Percentiles rank a stretch among this genome's conserved stretches.
phyloP scores from a whole-genome alignment of 2,329 filamentous ascomycete genomes.

The Calonectria pseudoturangicola region DNA sequence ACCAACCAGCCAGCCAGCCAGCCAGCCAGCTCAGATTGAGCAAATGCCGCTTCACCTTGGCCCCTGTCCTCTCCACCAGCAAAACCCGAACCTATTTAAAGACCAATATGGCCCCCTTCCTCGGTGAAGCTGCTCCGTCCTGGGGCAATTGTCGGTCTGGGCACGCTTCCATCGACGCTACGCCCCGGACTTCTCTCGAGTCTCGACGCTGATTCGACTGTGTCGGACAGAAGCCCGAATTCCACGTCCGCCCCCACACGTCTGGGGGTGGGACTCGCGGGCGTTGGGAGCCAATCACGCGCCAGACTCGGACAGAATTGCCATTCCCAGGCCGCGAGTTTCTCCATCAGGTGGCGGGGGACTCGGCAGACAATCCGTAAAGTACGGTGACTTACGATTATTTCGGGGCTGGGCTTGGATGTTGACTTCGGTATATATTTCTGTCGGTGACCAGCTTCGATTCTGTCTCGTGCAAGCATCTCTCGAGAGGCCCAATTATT shows the following conservation, averaged over 20 bases:
- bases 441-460: neutral
- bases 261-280: slow-evolving; percentile 36
- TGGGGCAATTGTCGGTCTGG: neutral
- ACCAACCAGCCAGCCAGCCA: too few species aligned
- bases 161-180: neutral
- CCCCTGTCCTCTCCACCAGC: slow-evolving; percentile 9
- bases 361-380: slow-evolving; percentile 48
- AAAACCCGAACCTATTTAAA: neutral
- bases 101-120: neutral
- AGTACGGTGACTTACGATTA: slow-evolving; percentile 29
- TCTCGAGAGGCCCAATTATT: neutral
- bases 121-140: neutral
- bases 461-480: neutral
- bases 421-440: slow-evolving; percentile 24
- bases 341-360: slow-evolving; percentile 39
- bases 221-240: slow-evolving; percentile 47
- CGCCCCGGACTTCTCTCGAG: slow-evolving; percentile 21
- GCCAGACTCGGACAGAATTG: slow-evolving; percentile 30
- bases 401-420: slow-evolving; percentile 33
- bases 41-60: neutral
- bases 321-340: slow-evolving; percentile 41
- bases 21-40: neutral
- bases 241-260: slow-evolving; percentile 37
- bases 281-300: neutral
- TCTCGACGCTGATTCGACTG: slow-evolving; percentile 30